Evolutionary conservation across 2,329 filamentous ascomycete species (phyloP).

Genomic region (Cadophora sp.): DNA sequence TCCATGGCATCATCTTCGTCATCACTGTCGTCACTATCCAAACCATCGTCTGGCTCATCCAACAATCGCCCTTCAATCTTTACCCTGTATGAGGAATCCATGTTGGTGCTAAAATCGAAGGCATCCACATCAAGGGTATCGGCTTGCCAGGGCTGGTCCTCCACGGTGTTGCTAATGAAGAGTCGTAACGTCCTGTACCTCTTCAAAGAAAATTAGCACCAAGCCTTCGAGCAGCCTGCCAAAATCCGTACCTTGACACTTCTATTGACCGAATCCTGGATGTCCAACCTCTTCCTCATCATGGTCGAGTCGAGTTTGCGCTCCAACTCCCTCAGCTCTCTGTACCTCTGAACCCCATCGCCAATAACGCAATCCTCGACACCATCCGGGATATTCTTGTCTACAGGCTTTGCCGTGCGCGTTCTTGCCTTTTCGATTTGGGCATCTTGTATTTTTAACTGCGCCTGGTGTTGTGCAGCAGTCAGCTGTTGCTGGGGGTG

Average conservation of each 20-base stretch:
- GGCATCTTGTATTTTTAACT: constrained; percentile 59
- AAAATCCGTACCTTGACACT: constrained; percentile 66
- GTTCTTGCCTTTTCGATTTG: constrained; percentile 76
- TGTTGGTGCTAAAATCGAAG: constrained; percentile 81
- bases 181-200: constrained; percentile 85
- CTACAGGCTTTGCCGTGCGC: constrained; percentile 87
- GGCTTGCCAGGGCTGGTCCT: constrained; percentile 93
- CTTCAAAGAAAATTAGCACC: constrained; percentile 47
- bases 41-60: constrained; percentile 67
- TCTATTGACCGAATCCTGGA: constrained; percentile 80
- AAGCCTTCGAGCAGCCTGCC: not conserved
- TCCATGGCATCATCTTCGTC: constrained; percentile 58
- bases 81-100: constrained; percentile 83
- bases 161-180: constrained; percentile 93
- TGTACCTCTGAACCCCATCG: constrained; percentile 83
- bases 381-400: constrained; percentile 92
- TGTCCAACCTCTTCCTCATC: constrained; percentile 91
- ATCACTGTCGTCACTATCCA: constrained; percentile 55
- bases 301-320: constrained; percentile 89
- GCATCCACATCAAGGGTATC: constrained; percentile 71
- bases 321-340: constrained; percentile 84
- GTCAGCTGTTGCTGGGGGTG: constrained; percentile 52
- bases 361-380: constrained; percentile 83
- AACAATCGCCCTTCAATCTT: constrained; percentile 90
- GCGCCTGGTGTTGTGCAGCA: constrained; percentile 61